Conservation (phyloP, 2,329 filamentous ascomycete genomes). For the Fusarium setosum region DNA sequence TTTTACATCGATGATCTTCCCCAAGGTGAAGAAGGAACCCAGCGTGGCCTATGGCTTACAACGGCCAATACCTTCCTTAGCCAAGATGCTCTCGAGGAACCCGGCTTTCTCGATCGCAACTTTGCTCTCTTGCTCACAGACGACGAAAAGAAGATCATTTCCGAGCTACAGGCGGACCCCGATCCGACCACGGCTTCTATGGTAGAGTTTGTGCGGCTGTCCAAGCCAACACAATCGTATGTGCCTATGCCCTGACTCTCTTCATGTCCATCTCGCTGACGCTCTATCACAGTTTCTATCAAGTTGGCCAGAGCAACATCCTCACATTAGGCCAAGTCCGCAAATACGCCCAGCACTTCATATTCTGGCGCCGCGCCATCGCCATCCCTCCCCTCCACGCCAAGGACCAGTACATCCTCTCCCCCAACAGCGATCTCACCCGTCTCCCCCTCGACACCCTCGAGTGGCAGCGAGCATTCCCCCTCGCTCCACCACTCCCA, state of each 20-base stretch:
- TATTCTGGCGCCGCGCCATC: slow-evolving; percentile 94
- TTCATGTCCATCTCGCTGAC: slow-evolving; percentile 1
- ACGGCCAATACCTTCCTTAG: slow-evolving; percentile 82
- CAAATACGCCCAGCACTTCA: slow-evolving; percentile 89
- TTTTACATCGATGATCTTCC: slow-evolving; percentile 81
- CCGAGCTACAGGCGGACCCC: slow-evolving; percentile 80
- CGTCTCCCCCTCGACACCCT: slow-evolving; percentile 76
- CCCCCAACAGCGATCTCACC: slow-evolving; percentile 85
- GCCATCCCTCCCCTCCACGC: slow-evolving; percentile 91
- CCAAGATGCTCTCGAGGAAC: slow-evolving; percentile 75
- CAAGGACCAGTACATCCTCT: slow-evolving; percentile 90
- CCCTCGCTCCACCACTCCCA: slow-evolving; percentile 82
- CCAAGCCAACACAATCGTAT: slow-evolving; percentile 73
- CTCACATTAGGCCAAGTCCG: slow-evolving; percentile 85
- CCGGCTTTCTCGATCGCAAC: slow-evolving; percentile 81
- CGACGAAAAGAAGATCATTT: slow-evolving; percentile 78
- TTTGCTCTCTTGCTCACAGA: slow-evolving; percentile 88
- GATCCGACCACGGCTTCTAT: slow-evolving; percentile 82
- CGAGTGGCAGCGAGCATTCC: slow-evolving; percentile 82
- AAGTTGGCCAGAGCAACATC: slow-evolving; percentile 76
- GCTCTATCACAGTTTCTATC: slow-evolving; percentile 63
- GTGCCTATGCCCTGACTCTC: slow-evolving; percentile 36
- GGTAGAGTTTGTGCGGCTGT: slow-evolving; percentile 83
- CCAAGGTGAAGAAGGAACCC: slow-evolving; percentile 73
- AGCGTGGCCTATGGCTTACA: slow-evolving; percentile 85